Conservation (phyloP, 2,329 filamentous ascomycete genomes). For the Xylariomycetidae sp. region DNA sequence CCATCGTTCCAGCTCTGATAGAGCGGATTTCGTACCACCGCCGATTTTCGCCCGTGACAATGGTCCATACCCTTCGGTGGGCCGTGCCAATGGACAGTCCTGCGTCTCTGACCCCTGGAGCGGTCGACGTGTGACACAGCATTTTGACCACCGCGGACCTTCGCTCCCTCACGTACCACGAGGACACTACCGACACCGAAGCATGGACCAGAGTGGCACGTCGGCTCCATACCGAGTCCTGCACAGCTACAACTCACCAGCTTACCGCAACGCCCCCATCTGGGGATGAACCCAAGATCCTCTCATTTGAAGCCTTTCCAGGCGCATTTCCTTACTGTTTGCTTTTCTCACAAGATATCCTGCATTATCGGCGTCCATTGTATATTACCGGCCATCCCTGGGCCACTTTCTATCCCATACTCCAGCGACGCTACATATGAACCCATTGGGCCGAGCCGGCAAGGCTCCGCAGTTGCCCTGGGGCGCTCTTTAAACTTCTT, state of each 20-base stretch:
- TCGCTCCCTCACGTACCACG: conserved; percentile 30
- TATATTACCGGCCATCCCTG: conserved; percentile 5
- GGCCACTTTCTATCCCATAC: conserved; percentile 5
- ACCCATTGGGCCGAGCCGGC: too few relatives aligned
- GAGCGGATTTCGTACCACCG: conserved; percentile 9
- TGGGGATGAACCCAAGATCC: conserved; percentile 46
- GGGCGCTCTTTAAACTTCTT: too few relatives aligned
- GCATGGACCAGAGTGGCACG: conserved; percentile 25
- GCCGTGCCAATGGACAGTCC: conserved; percentile 14
- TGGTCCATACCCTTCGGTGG: conserved; percentile 17
- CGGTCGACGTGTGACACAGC: conserved; percentile 18
- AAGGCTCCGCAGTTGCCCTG: too few relatives aligned
- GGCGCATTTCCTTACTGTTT: conserved; percentile 1
- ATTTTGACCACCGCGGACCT: conserved; percentile 24
- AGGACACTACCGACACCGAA: conserved; percentile 33
- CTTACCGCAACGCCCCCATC: conserved; percentile 49
- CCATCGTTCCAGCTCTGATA: conserved; percentile 21
- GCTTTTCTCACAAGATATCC: conserved; percentile 9
- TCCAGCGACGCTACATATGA: too few relatives aligned
- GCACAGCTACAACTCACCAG: conserved; percentile 54
- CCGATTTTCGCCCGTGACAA: conserved; percentile 15
- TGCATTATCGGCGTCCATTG: conserved; percentile 14
- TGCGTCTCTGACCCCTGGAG: conserved; percentile 21
- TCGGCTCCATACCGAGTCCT: conserved; percentile 43
- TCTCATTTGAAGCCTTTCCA: conserved; percentile 6